phyloP scores from a whole-genome alignment of 2,329 filamentous ascomycete genomes.

The Aspergillus udagawae region DNA sequence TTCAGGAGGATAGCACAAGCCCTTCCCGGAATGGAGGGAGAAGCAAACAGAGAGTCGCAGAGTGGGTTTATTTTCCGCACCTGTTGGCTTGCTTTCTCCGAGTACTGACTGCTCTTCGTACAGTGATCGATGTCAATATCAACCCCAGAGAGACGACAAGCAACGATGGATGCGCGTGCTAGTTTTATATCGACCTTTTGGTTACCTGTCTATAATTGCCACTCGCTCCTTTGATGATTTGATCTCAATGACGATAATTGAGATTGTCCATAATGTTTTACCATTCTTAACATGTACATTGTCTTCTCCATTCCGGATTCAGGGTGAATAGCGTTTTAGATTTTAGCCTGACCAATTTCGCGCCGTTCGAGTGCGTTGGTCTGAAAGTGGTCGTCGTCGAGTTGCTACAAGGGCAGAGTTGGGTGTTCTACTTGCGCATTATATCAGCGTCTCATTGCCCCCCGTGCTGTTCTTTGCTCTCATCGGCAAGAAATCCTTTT shows the following conservation, averaged over 20 bases:
- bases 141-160: slow-evolving; percentile 62
- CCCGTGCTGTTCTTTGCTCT: not conserved
- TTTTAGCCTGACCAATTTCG: not conserved
- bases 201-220: slow-evolving; percentile 10
- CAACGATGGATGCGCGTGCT: slow-evolving; percentile 73
- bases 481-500: not conserved
- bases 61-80: slow-evolving; percentile 55
- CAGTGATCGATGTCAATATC: slow-evolving; percentile 93
- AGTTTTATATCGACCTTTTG: slow-evolving; percentile 8
- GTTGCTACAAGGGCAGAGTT: not conserved
- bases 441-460: not conserved
- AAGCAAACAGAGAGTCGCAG: slow-evolving; percentile 73
- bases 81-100: not conserved
- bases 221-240: slow-evolving; percentile 5
- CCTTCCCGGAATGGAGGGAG: slow-evolving; percentile 93
- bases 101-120: slow-evolving; percentile 21
- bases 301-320: slow-evolving; percentile 20
- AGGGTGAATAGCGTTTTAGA: slow-evolving; percentile 31
- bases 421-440: slow-evolving; percentile 9
- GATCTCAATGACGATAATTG: slow-evolving; percentile 26
- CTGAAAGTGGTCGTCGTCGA: not conserved
- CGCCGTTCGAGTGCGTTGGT: not conserved
- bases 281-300: slow-evolving; percentile 38
- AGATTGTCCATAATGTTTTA: slow-evolving; percentile 35
- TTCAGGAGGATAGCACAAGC: slow-evolving; percentile 99